Percentiles rank a stretch among this genome's conserved stretches.
Conservation (phyloP, 75 land plant genomes). For the Picea sitchensis region DNA sequence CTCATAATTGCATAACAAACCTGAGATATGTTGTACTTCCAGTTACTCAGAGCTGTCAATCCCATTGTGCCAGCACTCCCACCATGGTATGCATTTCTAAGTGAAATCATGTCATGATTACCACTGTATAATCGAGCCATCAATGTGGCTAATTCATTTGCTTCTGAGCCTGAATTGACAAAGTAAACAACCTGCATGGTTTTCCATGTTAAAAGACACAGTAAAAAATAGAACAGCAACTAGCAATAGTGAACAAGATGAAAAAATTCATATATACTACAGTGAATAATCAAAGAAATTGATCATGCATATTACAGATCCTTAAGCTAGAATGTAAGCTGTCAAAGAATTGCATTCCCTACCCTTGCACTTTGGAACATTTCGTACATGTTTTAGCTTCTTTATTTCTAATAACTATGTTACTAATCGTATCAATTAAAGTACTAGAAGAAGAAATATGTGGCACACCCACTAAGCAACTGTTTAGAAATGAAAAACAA, state of each 20-base stretch:
- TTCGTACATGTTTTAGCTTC: no score
- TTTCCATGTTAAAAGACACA: constrained; percentile 7
- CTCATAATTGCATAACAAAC: constrained; percentile 24
- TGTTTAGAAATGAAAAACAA: not conserved
- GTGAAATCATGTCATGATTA: constrained; percentile 74
- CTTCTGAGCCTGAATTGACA: constrained; percentile 96
- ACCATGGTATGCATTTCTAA: constrained; percentile 97
- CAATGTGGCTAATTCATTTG: constrained; percentile 93
- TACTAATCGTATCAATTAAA: not conserved
- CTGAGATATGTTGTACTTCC: constrained; percentile 94
- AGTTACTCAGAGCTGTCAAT: constrained; percentile 80
- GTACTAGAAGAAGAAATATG: not conserved
- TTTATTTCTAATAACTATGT: not conserved
- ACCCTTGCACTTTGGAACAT: no score
- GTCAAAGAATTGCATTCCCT: not conserved
- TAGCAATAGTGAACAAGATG: not conserved
- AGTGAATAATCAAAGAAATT: not conserved
- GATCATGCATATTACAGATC: not conserved
- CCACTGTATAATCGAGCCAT: constrained; percentile 92
- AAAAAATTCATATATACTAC: not conserved
- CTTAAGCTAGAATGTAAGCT: not conserved
- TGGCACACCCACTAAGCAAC: not conserved
- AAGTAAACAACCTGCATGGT: constrained; percentile 88
- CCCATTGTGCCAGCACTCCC: constrained; percentile 89
- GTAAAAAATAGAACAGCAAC: not conserved